Base-by-base conservation (phyloP, 2,329 filamentous ascomycete species). In the Tolypocladium guangdongense region DNA sequence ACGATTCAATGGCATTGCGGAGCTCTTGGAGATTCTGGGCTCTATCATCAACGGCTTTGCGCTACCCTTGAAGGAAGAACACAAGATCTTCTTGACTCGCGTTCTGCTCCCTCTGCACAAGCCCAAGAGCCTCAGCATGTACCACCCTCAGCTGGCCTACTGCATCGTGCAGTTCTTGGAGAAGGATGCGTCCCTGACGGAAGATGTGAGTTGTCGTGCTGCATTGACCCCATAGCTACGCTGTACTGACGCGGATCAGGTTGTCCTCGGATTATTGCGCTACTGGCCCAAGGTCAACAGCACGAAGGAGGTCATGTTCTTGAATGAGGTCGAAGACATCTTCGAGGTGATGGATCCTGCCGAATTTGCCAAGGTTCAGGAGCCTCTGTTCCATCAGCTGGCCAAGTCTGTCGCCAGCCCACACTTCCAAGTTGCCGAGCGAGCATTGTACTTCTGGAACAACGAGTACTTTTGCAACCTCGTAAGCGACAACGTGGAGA, bases 261-360 rank as follows among this genome's bases (percentile, higher is more conserved):
- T 97, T 57, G 93, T 99, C 49, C 83, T 97, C 59, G 93, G 93
- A 47, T 78, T 99, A 53, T 78, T 99, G 58, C 86, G 93, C 61
- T 99, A 96, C 71, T 99, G 93, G 93, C 93, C 93, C 49, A 99
- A 99, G 77, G 90, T 95, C 63, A 99, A 99, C 74, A 97, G 93
- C 72, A 99, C 93, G 52, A 99, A 99, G 72, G 93, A 99, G 71
- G 93, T 99, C 66, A 99, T 99, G 93, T 99, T 95, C 74, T 76
- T 99, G 63, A 99, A 99, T 64, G 93, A 99, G 71, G 92, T 99
- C 36, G 93, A 99, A 70, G 93, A 99, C 66, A 99, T 99, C 58
- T 99, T 99, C 67, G 93, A 99, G 72, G 93, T 99, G 49, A 99
- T 99, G 93, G 93, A 99, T 66, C 93, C 93, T 22, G 90, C 89